Base-by-base conservation (phyloP, 139 green algal genomes). In the Chlamydomonas incerta region DNA sequence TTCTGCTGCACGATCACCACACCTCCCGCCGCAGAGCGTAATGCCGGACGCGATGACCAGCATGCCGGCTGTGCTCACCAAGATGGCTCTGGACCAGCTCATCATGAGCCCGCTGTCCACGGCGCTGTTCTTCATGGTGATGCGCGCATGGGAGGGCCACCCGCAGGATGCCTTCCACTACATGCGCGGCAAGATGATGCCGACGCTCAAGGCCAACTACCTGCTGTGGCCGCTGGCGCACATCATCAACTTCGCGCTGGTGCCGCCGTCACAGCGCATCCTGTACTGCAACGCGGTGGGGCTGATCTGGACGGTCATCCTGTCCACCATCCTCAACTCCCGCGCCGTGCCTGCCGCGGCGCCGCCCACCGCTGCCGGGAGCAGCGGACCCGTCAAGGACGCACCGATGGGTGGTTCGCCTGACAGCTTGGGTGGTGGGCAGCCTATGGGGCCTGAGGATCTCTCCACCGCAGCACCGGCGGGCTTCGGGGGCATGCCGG, bases 171-270 rank as follows among this genome's bases (percentile, higher is more conserved):
- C 87, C 10, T 15, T 65, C 29, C 14, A 72, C 13, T 84, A 90
- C 63, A 81, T 91, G 76, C 55, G 52, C 29, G 29, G 33, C 57
- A 92, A 92, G 87, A 80, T 92, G 52, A 5, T 35, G 20, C 80
- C 81, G 17, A 79, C 86, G 33, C 55, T 88, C 1, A 72, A 60
- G 34, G 81, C 85, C 13, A 91, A 90, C 57, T 94, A 90, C 60
- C 65, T 87, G 63, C 67, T 95, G 69, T 95, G 93, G 93, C 90
- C 90, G 14, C 50, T 87, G 13, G 91, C 91, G 29, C 93, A 95
- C 69, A 72, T 93, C 63, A 80, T 95, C 41, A 95, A 94, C 88
- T 95, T 95, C 86, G 87, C 85, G 23, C 81, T 93, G 33, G 87
- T 94, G 33, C 93, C 93, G 8, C 34, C 85, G 9, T 67, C 88